Evolutionary conservation across 1,284 basidiomycete genomes (phyloP), one percentile per base, ranked within the genome.

Genomic region (Sanghuangporus baumii): DNA sequence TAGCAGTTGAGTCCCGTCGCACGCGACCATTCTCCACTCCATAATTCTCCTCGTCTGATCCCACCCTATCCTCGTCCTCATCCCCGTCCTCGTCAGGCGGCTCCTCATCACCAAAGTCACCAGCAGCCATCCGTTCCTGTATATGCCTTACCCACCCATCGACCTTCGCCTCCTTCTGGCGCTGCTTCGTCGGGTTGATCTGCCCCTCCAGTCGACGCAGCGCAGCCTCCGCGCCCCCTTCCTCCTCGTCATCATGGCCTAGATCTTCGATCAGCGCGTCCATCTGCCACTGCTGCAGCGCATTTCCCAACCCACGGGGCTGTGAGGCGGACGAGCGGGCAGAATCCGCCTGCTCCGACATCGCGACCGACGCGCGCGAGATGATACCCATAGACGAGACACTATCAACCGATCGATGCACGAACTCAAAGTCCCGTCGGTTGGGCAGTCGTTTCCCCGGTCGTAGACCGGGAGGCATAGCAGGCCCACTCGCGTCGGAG

Each of bases 61-160:
- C 72, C 14, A 16, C 38, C 11, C 55, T 55, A 1, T 75, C 76
- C 3, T 76, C 76, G 31, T 82, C 79, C 2, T 76, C 75, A 1
- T 79, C 77, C 1, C 77, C 78, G 43, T 76, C 77, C 43, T 76
- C 78, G 66, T 82, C 84, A 48, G 80, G 74, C 18, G 81, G 78
- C 18, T 72, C 76, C 60, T 85, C 86, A 56, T 83, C 74, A 1
- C 77, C 79, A 71, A 85, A 86, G 66, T 87, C 84, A 0, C 85
- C 86, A 23, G 78, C 79, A 3, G 78, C 81, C 72, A 86, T 76
- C 37, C 87, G 80, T 64, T 85, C 80, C 67, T 84, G 83, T 20
- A 92, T 89, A 20, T 81, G 83, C 66, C 84, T 81, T 62, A 95
- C 86, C 88, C 91, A 93, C 8, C 83, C 82, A 71, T 93, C 88